Conservation (phyloP, 768 basidiomycete species). For the Suillus subluteus region DNA sequence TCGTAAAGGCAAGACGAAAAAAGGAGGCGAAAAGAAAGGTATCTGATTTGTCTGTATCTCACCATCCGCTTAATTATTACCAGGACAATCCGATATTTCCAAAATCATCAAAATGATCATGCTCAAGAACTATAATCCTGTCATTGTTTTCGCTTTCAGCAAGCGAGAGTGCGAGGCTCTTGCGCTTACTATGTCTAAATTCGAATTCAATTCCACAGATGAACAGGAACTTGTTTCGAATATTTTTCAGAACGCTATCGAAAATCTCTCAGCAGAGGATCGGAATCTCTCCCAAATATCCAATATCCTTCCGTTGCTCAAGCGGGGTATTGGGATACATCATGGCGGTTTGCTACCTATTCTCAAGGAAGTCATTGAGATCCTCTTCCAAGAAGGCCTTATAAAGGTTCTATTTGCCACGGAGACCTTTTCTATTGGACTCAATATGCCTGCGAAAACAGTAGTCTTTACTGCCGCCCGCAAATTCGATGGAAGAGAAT, state of each 20-base stretch:
- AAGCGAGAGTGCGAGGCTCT: conserved; percentile 97
- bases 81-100: conserved; percentile 91
- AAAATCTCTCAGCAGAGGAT: conserved; percentile 85
- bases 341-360: conserved; percentile 97
- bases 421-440: conserved; percentile 96
- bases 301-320: conserved; percentile 89
- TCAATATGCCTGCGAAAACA: conserved; percentile 99
- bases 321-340: conserved; percentile 96
- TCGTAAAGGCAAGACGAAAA: conserved; percentile 89
- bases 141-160: conserved; percentile 98
- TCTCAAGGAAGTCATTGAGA: conserved; percentile 98
- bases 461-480: conserved; percentile 96
- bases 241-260: conserved; percentile 95
- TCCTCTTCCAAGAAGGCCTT: conserved; percentile 96
- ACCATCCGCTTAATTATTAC: conserved; percentile 9
- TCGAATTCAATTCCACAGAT: conserved; percentile 92
- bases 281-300: conserved; percentile 90
- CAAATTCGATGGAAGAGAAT: conserved; percentile 96
- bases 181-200: conserved; percentile 90
- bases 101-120: conserved; percentile 99
- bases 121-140: conserved; percentile 96
- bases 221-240: conserved; percentile 85
- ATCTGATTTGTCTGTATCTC: neutral
- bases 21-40: conserved; percentile 95
- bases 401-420: conserved; percentile 99